Conservation (phyloP, 2,329 filamentous ascomycete genomes). For the Phyllosticta ampelicida region DNA sequence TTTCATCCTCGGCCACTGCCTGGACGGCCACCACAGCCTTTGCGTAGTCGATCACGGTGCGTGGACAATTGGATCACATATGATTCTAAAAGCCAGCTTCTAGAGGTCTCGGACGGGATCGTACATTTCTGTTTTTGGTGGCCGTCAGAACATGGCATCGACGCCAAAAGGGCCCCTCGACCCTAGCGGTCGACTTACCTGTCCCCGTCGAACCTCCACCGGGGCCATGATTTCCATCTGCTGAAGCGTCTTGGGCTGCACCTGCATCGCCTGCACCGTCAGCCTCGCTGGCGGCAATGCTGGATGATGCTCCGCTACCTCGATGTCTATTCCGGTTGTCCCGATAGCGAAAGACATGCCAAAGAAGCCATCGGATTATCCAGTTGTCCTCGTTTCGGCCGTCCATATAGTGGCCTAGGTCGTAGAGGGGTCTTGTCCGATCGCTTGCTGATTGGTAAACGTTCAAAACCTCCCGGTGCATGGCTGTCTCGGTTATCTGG, state of each 20-base stretch:
- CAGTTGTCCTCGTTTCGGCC: constrained; percentile 37
- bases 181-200: background rate
- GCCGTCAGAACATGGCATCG: background rate
- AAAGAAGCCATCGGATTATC: constrained; percentile 42
- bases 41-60: background rate
- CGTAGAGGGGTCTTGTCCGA: constrained; percentile 31
- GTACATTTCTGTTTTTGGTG: constrained; percentile 6
- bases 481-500: constrained; percentile 39
- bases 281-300: constrained; percentile 8
- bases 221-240: constrained; percentile 5
- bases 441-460: constrained; percentile 31
- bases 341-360: constrained; percentile 41
- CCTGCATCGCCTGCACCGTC: constrained; percentile 9
- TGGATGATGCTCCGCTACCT: constrained; percentile 11
- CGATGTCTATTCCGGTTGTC: constrained; percentile 25
- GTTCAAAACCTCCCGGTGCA: constrained; percentile 33
- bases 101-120: constrained; percentile 8
- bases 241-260: constrained; percentile 5
- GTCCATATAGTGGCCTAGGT: constrained; percentile 31
- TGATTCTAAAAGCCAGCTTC: background rate
- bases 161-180: background rate
- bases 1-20: background rate
- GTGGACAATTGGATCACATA: background rate
- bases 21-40: background rate
- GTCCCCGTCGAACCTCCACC: constrained; percentile 10